Base-by-base conservation (phyloP, 306 rosid species). In the Rubus parviflorus region DNA sequence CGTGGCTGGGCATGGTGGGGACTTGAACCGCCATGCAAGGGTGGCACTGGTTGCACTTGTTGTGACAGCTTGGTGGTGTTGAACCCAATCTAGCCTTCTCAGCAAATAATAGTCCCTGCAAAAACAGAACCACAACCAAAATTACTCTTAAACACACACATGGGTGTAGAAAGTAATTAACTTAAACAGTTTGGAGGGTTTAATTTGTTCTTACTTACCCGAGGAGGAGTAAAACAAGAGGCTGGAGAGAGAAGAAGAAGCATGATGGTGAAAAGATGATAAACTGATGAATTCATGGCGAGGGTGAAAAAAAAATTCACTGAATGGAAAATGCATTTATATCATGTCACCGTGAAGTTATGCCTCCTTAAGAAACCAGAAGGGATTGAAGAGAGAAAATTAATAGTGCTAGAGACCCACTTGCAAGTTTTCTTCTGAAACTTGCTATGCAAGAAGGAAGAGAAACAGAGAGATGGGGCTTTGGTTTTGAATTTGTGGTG, bases 21-120 rank as follows among this genome's bases (percentile, higher is more conserved):
- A 91, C 94, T 83, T 96, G 97, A 51, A 89, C 94, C 25, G 99
- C 93, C 97, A 87, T 88, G 96, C 99, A 96, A 56, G 99, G 99
- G 69, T 89, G 97, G 79, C 99, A 96, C 62, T 79, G 73, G 83
- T 89, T 91, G 84, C 99, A 96, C 76, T 91, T 92, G 90, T 90
- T 96, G 79, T 96, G 97, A 85, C 99, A 96, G 80, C 98, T 96
- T 2, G 99, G 99, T 5, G 99, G 99, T 15, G 79, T 85, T 14
- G 99, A 96, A 41, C 99, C 99, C 13, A 96, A n/a, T 84, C 97
- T 87, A 75, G 80, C 84, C 82, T 91, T 88, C 84, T 86, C 96
- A 74, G 85, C 96, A 57, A 83, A 82, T 35, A 88, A 48, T 23
- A 82, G 37, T n/a, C 82, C 94, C 99, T 95, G 79, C 75, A 83